Base-by-base conservation (phyloP, 108 stramenopile genomes). In the Nitzschia sp. region DNA sequence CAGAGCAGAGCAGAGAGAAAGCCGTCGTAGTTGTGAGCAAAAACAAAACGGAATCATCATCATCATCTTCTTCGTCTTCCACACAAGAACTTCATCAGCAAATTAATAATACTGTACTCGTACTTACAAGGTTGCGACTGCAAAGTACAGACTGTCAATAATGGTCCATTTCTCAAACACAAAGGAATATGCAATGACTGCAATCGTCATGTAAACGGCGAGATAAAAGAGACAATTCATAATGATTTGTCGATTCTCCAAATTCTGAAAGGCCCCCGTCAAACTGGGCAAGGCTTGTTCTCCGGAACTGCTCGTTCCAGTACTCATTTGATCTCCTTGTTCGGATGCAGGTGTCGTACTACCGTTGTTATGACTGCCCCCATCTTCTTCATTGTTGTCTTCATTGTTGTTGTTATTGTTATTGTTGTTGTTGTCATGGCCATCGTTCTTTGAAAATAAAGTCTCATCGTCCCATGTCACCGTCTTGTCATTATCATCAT, bases 61-160 rank as follows among this genome's bases (percentile, higher is more conserved):
- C n/a, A n/a, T n/a, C n/a, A n/a, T n/a, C n/a, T n/a, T n/a, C n/a
- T n/a, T n/a, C n/a, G n/a, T n/a, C n/a, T n/a, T n/a, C n/a, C n/a
- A n/a, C n/a, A n/a, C n/a, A n/a, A n/a, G n/a, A n/a, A n/a, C n/a
- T n/a, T n/a, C n/a, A n/a, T n/a, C n/a, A n/a, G n/a, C n/a, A n/a
- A n/a, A n/a, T n/a, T n/a, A n/a, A n/a, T n/a, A n/a, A 82, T 30
- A 80, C 81, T 50, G 38, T 41, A 11, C 6, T 41, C 13, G 17
- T 53, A 53, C 50, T 53, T n/a, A 53, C 50, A 85, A 84, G 2
- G 83, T 83, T 32, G 85, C 85, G n/a, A 85, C 69, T 23, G 76
- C 62, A 62, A 88, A 88, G 58, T 88, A 88, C 30, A 86, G 21
- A 13, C 73, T 72, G 46, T 80, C 77, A 31, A 82, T 50, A 44